Base-by-base conservation (phyloP, 192 early-diverging fungal genomes). In the Entomortierella beljakovae region DNA sequence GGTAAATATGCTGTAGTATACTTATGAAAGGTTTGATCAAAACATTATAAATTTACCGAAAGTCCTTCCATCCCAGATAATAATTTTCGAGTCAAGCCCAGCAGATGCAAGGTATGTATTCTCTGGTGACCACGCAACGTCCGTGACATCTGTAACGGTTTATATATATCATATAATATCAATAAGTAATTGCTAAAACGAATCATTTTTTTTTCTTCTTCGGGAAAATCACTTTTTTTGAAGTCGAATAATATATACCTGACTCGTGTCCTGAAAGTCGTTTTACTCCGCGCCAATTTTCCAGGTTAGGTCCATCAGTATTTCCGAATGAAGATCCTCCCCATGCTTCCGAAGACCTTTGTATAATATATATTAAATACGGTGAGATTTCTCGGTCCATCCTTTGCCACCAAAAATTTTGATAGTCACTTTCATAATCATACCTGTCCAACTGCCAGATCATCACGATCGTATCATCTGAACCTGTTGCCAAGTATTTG, bases 391-490 rank as follows among this genome's bases (percentile, higher is more conserved):
- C 6, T 53, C 28, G 3, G 28, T 25, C 28, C 15, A 8, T 26
- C 18, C 6, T 25, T 53, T n/a, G n/a, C n/a, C n/a, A n/a, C n/a
- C n/a, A n/a, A n/a, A n/a, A n/a, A n/a, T n/a, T n/a, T n/a, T n/a
- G n/a, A n/a, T n/a, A n/a, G n/a, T n/a, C n/a, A n/a, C 9, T 43
- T 43, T 13, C 18, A 43, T 43, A 43, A 16, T 15, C 64, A 51
- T 83, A 88, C 84, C 68, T 84, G 68, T 97, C 95, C 54, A 87
- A 71, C 68, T 92, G 89, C 95, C 95, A 99, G 16, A 99, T 90
- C 55, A 97, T 87, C 48, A 99, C 89, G n/a, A 91, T 89, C 80
- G 87, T 91, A 70, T 99, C 97, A 76, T 99, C 97, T 0, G 96
- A 93, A 25, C 96, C 94, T 1, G 92, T 91, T 11, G 97, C 97